Evolutionary conservation across 805 yeast genomes (phyloP).

Genomic region (Yarrowia sp.): DNA sequence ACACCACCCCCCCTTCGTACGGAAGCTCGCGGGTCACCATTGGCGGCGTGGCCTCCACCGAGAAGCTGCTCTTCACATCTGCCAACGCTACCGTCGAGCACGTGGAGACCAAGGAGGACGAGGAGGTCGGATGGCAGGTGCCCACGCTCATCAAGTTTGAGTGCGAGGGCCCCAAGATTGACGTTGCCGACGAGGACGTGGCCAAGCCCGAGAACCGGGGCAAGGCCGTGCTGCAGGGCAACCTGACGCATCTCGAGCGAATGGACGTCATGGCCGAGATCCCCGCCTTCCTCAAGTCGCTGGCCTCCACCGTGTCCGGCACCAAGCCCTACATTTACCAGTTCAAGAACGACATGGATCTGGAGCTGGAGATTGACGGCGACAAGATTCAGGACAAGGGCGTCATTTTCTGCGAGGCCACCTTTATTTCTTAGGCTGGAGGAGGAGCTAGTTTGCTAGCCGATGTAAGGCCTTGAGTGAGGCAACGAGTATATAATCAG

Average conservation of each 20-base stretch:
- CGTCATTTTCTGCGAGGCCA: constrained; percentile 70
- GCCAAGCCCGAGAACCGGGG: constrained; percentile 37
- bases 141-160: constrained; percentile 67
- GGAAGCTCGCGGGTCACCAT: constrained; percentile 75
- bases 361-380: constrained; percentile 45
- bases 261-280: constrained; percentile 98
- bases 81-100: constrained; percentile 64
- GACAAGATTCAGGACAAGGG: constrained; percentile 53
- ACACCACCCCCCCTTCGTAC: constrained; percentile 88
- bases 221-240: constrained; percentile 56
- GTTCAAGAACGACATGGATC: constrained; percentile 62
- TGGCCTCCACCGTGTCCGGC: constrained; percentile 92
- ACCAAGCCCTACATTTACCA: constrained; percentile 96
- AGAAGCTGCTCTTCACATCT: constrained; percentile 62
- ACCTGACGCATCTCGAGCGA: constrained; percentile 67
- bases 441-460: no score
- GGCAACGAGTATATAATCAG: constrained; percentile 9
- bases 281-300: constrained; percentile 87
- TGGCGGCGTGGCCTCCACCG: constrained; percentile 67
- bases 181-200: constrained; percentile 43
- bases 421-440: constrained; percentile 51
- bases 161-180: constrained; percentile 49
- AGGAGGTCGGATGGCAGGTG: constrained; percentile 85
- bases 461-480: not conserved
- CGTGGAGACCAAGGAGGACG: constrained; percentile 52